phyloP scores from a whole-genome alignment of 345 rosid species.

The Sisymbrium irio region DNA sequence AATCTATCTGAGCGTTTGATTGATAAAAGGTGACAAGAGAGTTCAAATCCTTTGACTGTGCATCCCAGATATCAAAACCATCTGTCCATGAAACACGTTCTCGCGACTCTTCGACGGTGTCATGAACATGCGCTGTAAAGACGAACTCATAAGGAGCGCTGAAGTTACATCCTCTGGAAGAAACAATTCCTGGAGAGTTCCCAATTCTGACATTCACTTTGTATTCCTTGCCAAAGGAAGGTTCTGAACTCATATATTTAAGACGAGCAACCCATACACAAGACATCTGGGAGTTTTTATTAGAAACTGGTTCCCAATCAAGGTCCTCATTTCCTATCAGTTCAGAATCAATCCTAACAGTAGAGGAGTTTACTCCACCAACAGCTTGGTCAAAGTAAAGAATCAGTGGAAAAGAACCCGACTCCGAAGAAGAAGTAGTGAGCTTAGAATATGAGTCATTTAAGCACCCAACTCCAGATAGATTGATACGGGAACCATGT shows the following conservation, averaged over 20 bases:
- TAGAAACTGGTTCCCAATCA: constrained; percentile 62
- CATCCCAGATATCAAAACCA: constrained; percentile 46
- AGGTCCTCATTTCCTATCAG: constrained; percentile 40
- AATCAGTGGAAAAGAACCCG: constrained; percentile 58
- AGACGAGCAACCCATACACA: constrained; percentile 68
- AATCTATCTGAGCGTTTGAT: constrained; percentile 34
- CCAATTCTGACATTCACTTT: constrained; percentile 62
- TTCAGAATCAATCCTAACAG: constrained; percentile 46
- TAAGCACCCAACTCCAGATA: constrained; percentile 40
- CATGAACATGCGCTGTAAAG: constrained; percentile 47
- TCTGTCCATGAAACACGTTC: constrained; percentile 53
- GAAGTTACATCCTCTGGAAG: constrained; percentile 54
- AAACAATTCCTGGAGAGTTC: constrained; percentile 59
- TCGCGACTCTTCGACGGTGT: constrained; percentile 34
- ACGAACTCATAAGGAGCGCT: constrained; percentile 39
- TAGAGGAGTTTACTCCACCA: constrained; percentile 63
- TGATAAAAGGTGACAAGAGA: constrained; percentile 34
- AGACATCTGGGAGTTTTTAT: constrained; percentile 38
- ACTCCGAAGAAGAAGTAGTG: constrained; percentile 36
- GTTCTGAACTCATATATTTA: constrained; percentile 35
- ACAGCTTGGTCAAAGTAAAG: constrained; percentile 79
- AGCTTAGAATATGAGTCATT: constrained; percentile 36
- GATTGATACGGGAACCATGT: constrained; percentile 50
- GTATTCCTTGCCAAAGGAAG: constrained; percentile 27
- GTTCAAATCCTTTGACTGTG: constrained; percentile 40